Conservation (phyloP, 2,329 filamentous ascomycete genomes). For the Xylariaceae sp. region DNA sequence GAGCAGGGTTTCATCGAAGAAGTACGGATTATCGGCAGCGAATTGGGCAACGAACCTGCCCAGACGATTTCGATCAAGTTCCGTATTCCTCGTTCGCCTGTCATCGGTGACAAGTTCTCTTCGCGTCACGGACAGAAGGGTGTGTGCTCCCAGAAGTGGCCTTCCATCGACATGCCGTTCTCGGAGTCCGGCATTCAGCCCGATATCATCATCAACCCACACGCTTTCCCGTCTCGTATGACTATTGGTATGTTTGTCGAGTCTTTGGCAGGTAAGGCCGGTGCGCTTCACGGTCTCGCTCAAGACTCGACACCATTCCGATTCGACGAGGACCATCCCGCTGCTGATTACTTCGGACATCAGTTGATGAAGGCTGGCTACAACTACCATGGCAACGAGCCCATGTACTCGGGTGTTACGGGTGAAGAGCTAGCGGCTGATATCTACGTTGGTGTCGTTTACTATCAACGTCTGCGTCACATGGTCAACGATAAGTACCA, state of each 20-base stretch:
- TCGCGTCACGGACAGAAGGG: conserved; percentile 98
- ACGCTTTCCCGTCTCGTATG: conserved; percentile 99
- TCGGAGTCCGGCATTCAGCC: conserved; percentile 94
- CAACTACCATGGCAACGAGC: conserved; percentile 97
- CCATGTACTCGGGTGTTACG: conserved; percentile 96
- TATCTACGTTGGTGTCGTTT: conserved; percentile 94
- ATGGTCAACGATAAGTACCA: conserved; percentile 99
- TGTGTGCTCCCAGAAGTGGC: conserved; percentile 95
- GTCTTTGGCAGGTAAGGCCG: conserved; percentile 90
- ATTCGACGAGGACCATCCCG: conserved; percentile 88
- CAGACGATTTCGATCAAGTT: conserved; percentile 92
- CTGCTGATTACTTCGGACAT: conserved; percentile 90
- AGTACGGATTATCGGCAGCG: conserved; percentile 82
- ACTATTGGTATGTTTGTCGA: conserved; percentile 99
- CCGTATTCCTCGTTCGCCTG: conserved; percentile 78
- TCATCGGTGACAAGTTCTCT: conserved; percentile 98
- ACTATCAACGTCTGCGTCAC: conserved; percentile 96
- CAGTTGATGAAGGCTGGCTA: conserved; percentile 93
- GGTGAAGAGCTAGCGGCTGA: conserved; percentile 90
- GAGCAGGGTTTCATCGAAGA: conserved; percentile 89
- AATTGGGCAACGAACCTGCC: conserved; percentile 74
- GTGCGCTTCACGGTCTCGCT: conserved; percentile 88
- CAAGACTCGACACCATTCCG: conserved; percentile 95
- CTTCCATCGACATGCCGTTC: conserved; percentile 89
- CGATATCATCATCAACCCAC: conserved; percentile 97